phyloP scores from a whole-genome alignment of 805 yeast genomes.

The Zygoascus biomembranicola region DNA sequence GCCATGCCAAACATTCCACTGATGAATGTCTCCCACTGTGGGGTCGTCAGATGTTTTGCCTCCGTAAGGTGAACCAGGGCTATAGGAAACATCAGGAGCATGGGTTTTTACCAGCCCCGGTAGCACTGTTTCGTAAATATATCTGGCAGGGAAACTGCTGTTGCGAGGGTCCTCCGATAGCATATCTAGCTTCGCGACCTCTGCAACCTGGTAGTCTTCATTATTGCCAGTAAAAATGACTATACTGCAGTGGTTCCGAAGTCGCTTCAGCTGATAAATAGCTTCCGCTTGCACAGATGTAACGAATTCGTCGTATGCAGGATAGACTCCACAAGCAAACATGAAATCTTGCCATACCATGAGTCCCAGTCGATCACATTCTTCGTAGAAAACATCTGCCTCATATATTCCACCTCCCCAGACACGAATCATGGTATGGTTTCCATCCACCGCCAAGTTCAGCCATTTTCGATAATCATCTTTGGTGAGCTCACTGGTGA shows the following conservation, averaged over 20 bases:
- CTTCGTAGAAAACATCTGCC: constrained; percentile 32
- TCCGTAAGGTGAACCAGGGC: constrained; percentile 44
- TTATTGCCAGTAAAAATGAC: constrained; percentile 30
- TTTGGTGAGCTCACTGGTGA: constrained; percentile 27
- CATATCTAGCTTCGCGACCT: constrained; percentile 17
- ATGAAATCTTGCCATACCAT: constrained; percentile 47
- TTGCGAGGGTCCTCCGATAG: constrained; percentile 7
- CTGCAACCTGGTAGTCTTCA: constrained; percentile 39
- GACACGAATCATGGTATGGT: constrained; percentile 36
- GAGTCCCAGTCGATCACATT: constrained; percentile 36
- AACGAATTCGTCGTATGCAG: constrained; percentile 32
- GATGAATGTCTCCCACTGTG: constrained; percentile 44
- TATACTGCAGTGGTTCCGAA: constrained; percentile 34
- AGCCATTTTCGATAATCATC: constrained; percentile 32
- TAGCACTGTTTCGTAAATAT: constrained; percentile 33
- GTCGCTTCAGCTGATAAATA: constrained; percentile 33
- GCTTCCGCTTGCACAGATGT: constrained; percentile 31
- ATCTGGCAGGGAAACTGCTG: constrained; percentile 35
- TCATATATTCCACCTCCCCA: constrained; percentile 45
- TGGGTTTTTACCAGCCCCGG: constrained; percentile 30
- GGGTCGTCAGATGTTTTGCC: constrained; percentile 32
- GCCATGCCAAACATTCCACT: constrained; percentile 55
- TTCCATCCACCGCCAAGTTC: constrained; percentile 29
- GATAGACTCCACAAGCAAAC: constrained; percentile 49
- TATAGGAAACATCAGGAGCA: constrained; percentile 30